Evolutionary conservation across 441 rosid species (phyloP), one percentile per base, ranked within the genome.

Genomic region (Brassica hybrid): DNA sequence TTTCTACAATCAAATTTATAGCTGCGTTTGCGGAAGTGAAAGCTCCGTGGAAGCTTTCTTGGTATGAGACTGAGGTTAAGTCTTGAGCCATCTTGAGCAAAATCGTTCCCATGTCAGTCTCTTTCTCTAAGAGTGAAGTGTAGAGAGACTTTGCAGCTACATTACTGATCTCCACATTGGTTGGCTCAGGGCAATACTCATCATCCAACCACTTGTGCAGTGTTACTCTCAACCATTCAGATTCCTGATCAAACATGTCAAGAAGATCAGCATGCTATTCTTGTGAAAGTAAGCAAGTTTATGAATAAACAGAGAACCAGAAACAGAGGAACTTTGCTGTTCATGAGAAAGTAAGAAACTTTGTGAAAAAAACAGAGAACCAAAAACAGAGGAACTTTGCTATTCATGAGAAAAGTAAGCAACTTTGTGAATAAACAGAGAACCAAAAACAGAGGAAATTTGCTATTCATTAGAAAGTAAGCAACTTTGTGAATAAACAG

Each of bases 41-140:
- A 18, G 98, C 97, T 69, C 97, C 98, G 23, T 94, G 98, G 78
- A 94, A 94, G 69, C 97, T 94, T 61, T 92, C 97, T 80, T 87
- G 83, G 19, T 94, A 94, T 70, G 96, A 92, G 71, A 94, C 78
- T 1, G 92, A 86, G 61, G 90, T 91, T 82, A 91, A 80, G 18
- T 85, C 88, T 75, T 81, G 74, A 69, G 89, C 97, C 95, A 94
- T 90, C 77, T 60, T 88, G 84, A 94, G 63, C 84, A 91, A 84
- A 79, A 94, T 91, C 80, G 71, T 94, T 38, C 98, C 97, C 68
- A 92, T 43, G 70, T 92, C 97, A 1, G 86, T 83, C 76, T 79
- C 81, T 76, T 88, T 84, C 83, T 81, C 84, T 17, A 88, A 36
- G 85, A 92, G 75, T 18, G 93, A 92, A 57, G 67, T 43, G 73